Evolutionary conservation across 73 alveolate species (phyloP), one percentile per base, ranked within the genome.

Genomic region (Paramecium sonneborni): DNA sequence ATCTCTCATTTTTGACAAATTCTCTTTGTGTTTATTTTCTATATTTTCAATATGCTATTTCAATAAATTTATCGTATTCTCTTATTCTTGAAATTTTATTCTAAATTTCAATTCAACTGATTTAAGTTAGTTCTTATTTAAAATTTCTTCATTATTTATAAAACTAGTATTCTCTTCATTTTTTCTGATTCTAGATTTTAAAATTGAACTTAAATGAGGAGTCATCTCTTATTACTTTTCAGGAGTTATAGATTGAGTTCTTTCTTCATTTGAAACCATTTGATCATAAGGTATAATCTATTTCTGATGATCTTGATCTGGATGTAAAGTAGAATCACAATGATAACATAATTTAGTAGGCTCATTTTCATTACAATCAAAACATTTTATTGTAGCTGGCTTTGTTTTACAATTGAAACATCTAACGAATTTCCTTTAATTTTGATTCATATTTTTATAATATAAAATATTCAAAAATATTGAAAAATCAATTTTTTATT

Each of bases 1-100:
- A 72, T 72, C 86, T 72, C 86, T 35, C 86, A 72, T 72, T 18
- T 72, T 72, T 35, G 86, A 72, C 35, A 72, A 72, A 35, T 72
- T 72, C 14, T 72, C 86, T 38, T 72, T 72, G 11, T 72, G 86
- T 35, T 38, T 72, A 11, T 34, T 38, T 35, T 72, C 86, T 3
- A 72, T 72, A 72, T 72, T 72, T 38, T 72, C 86, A 5, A 72
- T 72, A 72, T 72, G 86, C 57, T 72, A n/a, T 37, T 72, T 72
- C 26, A 72, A 38, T 72, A 72, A 38, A 72, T 72, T 72, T 10
- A 72, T 72, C 4, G 86, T 72, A 37, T 72, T 72, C 57, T 72
- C 86, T 37, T 72, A 37, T 18, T 72, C 86, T 72, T 72, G 26
- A 3, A 35, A 35, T 72, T 72, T 72, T 15, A 72, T 72, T 72